Percentiles rank a stretch among this genome's conserved stretches.
These are phyloP conservation scores for Protomyces macrosporus DNA, from an alignment of 1,139 yeast genomes.

Conservation along the genomic window DNA sequence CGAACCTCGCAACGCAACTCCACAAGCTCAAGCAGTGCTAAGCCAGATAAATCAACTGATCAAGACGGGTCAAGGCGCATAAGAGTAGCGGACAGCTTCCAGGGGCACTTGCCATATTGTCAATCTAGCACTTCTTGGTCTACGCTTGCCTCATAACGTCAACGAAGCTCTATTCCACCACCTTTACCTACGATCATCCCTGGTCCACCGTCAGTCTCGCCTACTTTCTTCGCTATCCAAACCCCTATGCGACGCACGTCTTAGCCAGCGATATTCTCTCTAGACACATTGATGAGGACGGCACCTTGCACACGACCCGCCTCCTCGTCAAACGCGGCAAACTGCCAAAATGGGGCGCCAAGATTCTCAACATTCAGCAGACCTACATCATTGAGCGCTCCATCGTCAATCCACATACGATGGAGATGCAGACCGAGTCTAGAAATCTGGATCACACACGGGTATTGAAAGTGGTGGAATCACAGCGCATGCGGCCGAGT, in stretches of 20 bases:
- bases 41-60: too few species aligned
- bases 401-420: slow-evolving; percentile 58
- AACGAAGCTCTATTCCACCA: slow-evolving; percentile 23
- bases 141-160: background rate
- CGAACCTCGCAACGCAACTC: too few species aligned
- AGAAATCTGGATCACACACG: slow-evolving; percentile 81
- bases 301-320: slow-evolving; percentile 67
- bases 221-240: slow-evolving; percentile 78
- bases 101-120: too few species aligned
- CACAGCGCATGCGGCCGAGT: slow-evolving; percentile 48
- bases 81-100: too few species aligned
- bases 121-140: background rate
- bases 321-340: slow-evolving; percentile 74
- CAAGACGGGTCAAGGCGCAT: too few species aligned
- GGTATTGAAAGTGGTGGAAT: slow-evolving; percentile 75
- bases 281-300: slow-evolving; percentile 53
- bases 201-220: slow-evolving; percentile 74
- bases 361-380: slow-evolving; percentile 46
- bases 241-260: slow-evolving; percentile 88
- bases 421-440: slow-evolving; percentile 63
- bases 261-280: slow-evolving; percentile 74
- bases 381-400: slow-evolving; percentile 76
- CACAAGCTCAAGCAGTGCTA: too few species aligned
- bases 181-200: slow-evolving; percentile 39
- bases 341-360: slow-evolving; percentile 72